Conservation (phyloP, 352 stramenopile species). For the Globisporangium radiosum region DNA sequence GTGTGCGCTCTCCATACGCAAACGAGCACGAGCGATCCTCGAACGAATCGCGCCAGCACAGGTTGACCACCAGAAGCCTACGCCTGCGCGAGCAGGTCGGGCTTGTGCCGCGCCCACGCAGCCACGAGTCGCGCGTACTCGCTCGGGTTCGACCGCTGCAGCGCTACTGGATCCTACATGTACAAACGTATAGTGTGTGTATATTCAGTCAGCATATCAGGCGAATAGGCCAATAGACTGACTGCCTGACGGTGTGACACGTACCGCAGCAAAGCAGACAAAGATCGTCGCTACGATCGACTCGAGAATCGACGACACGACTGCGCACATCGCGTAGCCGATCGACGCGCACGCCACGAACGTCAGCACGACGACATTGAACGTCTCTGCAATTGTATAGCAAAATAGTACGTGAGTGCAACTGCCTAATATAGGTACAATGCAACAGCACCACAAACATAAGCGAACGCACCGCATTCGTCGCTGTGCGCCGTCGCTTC, state of each 20-base stretch:
- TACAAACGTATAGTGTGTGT: neutral
- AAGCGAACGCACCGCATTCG: slow-evolving; percentile 53
- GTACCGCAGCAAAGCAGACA: slow-evolving; percentile 82
- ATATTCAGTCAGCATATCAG: neutral
- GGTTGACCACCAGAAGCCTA: neutral
- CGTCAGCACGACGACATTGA: slow-evolving; percentile 73
- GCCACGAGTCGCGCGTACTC: slow-evolving; percentile 67
- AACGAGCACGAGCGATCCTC: too few species aligned
- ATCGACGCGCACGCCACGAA: slow-evolving; percentile 70
- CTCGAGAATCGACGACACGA: slow-evolving; percentile 79
- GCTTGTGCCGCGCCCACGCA: slow-evolving; percentile 64
- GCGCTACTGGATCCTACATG: slow-evolving; percentile 49
- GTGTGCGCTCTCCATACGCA: too few species aligned
- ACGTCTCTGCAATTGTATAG: slow-evolving; percentile 47
- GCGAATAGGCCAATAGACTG: neutral
- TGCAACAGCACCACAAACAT: neutral
- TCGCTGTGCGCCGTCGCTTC: slow-evolving; percentile 29
- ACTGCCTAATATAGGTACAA: neutral
- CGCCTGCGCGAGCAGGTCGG: slow-evolving; percentile 37
- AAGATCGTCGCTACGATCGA: slow-evolving; percentile 84
- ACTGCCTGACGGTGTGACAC: slow-evolving; percentile 6
- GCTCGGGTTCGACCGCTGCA: slow-evolving; percentile 65
- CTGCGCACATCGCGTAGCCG: slow-evolving; percentile 81
- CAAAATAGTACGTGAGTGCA: slow-evolving; percentile 1
- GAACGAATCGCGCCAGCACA: too few species aligned